phyloP scores from a whole-genome alignment of 2,329 filamentous ascomycete species.

The Helicocarpus griseus region DNA sequence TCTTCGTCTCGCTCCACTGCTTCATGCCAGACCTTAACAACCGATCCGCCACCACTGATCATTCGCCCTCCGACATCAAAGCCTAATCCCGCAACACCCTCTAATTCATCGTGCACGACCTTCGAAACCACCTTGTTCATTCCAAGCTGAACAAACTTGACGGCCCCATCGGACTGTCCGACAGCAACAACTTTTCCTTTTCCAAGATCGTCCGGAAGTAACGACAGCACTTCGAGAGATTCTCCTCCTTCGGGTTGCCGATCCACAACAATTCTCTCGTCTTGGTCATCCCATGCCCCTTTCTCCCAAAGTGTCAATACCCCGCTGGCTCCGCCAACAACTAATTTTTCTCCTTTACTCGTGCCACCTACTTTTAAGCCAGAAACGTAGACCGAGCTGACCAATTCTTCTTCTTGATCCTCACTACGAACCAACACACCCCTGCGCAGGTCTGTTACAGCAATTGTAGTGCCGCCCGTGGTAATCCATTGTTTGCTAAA shows the following conservation, averaged over 20 bases:
- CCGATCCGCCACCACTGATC: constrained; percentile 78
- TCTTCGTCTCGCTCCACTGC: constrained; percentile 43
- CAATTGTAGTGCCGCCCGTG: constrained; percentile 82
- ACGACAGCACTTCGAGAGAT: constrained; percentile 66
- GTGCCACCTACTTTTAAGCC: constrained; percentile 59
- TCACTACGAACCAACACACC: constrained; percentile 84
- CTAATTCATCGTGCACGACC: constrained; percentile 71
- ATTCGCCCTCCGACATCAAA: constrained; percentile 81
- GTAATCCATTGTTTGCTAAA: constrained; percentile 93
- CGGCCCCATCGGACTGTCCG: constrained; percentile 68
- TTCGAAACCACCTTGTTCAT: constrained; percentile 60
- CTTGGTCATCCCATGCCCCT: constrained; percentile 90
- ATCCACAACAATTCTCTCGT: constrained; percentile 75
- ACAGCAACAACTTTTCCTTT: constrained; percentile 59
- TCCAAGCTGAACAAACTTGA: constrained; percentile 68
- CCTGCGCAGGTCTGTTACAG: constrained; percentile 76
- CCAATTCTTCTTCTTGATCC: constrained; percentile 86
- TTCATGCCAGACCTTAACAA: constrained; percentile 74
- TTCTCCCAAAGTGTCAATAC: constrained; percentile 89
- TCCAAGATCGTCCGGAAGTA: constrained; percentile 61
- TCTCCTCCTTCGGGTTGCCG: constrained; percentile 55
- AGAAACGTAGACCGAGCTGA: constrained; percentile 69
- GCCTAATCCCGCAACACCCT: constrained; percentile 69
- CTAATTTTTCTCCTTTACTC: constrained; percentile 62
- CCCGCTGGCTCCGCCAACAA: constrained; percentile 70